phyloP scores from a whole-genome alignment of 1,284 basidiomycete genomes.

The Rhodotorula sp. region DNA sequence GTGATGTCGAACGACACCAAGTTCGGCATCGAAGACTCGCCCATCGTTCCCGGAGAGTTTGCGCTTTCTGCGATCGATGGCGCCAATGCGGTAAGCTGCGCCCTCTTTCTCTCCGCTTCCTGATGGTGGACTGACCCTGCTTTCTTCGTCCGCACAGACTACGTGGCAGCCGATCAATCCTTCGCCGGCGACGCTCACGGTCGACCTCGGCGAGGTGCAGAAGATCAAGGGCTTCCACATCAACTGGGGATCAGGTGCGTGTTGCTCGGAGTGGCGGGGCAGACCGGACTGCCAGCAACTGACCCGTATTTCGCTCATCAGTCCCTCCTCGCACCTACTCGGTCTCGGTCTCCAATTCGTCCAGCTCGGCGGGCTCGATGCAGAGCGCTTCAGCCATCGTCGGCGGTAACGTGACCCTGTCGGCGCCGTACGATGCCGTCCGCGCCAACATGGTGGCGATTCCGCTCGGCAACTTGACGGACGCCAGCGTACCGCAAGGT shows the following conservation, averaged over 20 bases:
- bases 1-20: constrained; percentile 24
- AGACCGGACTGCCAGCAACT: not conserved
- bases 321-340: constrained; percentile 23
- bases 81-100: constrained; percentile 35
- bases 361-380: constrained; percentile 7
- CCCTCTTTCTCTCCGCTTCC: no score
- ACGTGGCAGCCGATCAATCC: constrained; percentile 31
- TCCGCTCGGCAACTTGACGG: constrained; percentile 29
- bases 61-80: constrained; percentile 43
- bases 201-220: constrained; percentile 23
- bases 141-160: constrained; percentile 7
- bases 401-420: constrained; percentile 18
- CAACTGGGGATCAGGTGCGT: constrained; percentile 35
- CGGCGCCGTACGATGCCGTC: constrained; percentile 8
- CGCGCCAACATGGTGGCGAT: constrained; percentile 14
- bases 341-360: constrained; percentile 12
- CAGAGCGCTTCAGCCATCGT: constrained; percentile 1
- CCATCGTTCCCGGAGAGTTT: constrained; percentile 41
- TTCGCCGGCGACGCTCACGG: constrained; percentile 9
- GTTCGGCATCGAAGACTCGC: constrained; percentile 17
- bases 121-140: not conserved
- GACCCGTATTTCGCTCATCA: not conserved
- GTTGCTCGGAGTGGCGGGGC: not conserved
- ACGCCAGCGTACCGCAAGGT: constrained; percentile 7
- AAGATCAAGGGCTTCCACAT: constrained; percentile 27